phyloP scores from a whole-genome alignment of 768 basidiomycete genomes.

The Pleurotus cornucopiae region DNA sequence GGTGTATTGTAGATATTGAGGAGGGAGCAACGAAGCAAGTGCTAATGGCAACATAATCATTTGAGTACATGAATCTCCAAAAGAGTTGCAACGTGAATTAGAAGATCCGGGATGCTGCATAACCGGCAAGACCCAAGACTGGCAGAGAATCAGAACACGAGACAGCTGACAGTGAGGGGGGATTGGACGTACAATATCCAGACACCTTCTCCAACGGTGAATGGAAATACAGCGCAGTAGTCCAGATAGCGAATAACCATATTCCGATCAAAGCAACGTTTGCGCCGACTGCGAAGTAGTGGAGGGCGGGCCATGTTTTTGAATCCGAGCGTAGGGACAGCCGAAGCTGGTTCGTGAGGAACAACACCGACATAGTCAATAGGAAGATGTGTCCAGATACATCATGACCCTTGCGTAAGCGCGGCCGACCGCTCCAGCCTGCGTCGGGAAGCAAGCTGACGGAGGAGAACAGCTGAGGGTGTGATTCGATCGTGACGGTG shows the following conservation, averaged over 20 bases:
- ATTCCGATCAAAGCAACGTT: slow-evolving; percentile 48
- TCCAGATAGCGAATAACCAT: slow-evolving; percentile 72
- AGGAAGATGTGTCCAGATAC: slow-evolving; percentile 93
- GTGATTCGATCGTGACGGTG: slow-evolving; percentile 51
- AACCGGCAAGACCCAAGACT: slow-evolving; percentile 27
- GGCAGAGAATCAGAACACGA: slow-evolving; percentile 3
- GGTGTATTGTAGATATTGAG: no score
- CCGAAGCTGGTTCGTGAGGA: slow-evolving; percentile 73
- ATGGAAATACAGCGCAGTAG: slow-evolving; percentile 91
- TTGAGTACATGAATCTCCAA: no score
- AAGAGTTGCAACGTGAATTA: background rate
- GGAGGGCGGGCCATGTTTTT: slow-evolving; percentile 35
- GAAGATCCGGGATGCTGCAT: slow-evolving; percentile 5
- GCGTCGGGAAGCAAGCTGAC: slow-evolving; percentile 22
- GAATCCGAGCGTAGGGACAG: slow-evolving; percentile 39
- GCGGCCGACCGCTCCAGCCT: slow-evolving; percentile 49
- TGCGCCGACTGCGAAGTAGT: slow-evolving; percentile 42
- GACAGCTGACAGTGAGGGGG: slow-evolving; percentile 5
- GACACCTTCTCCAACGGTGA: slow-evolving; percentile 82
- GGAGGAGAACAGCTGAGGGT: slow-evolving; percentile 59
- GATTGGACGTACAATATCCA: slow-evolving; percentile 64
- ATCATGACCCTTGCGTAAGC: slow-evolving; percentile 81
- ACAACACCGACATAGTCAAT: slow-evolving; percentile 72
- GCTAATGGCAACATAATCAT: no score
- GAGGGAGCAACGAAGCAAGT: no score